phyloP scores from a whole-genome alignment of 2,329 filamentous ascomycete genomes.

The Lasiodiplodia sp. region DNA sequence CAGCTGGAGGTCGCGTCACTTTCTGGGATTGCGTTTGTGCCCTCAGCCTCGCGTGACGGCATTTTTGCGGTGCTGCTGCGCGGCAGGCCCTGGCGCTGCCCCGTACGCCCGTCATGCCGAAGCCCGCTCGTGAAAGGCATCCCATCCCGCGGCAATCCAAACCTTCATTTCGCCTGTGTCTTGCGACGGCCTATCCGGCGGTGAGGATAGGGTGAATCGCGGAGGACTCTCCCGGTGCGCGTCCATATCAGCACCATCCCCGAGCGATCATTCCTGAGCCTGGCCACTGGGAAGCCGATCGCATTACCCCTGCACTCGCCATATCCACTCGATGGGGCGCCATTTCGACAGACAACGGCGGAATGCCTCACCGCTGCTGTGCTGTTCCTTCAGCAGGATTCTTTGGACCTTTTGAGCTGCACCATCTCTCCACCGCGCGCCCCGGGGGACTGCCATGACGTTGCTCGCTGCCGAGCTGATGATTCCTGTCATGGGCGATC shows the following conservation, averaged over 20 bases:
- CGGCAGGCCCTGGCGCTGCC: slow-evolving; percentile 13
- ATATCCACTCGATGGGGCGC: slow-evolving; percentile 26
- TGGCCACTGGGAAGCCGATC: slow-evolving; percentile 11
- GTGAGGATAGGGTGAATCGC: slow-evolving; percentile 18
- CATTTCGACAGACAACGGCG: slow-evolving; percentile 8
- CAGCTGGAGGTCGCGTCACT: neutral
- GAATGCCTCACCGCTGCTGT: slow-evolving; percentile 23
- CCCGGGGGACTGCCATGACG: neutral
- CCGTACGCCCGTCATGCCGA: neutral
- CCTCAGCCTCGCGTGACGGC: slow-evolving; percentile 10
- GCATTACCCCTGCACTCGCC: slow-evolving; percentile 12
- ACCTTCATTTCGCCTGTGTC: slow-evolving; percentile 24
- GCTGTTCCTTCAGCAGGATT: slow-evolving; percentile 3
- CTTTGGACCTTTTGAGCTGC: slow-evolving; percentile 1
- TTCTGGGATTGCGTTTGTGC: neutral
- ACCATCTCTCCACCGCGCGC: slow-evolving; percentile 3
- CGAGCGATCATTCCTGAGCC: slow-evolving; percentile 28
- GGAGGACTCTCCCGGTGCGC: slow-evolving; percentile 14
- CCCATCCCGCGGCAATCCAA: slow-evolving; percentile 13
- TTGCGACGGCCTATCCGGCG: slow-evolving; percentile 10
- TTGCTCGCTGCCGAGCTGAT: neutral
- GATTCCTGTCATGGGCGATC: slow-evolving; percentile 7
- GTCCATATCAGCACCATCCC: slow-evolving; percentile 8
- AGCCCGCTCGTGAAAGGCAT: slow-evolving; percentile 13
- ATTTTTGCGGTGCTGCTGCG: slow-evolving; percentile 20